A percentile compares a stretch with the other conserved stretches of the same genome.
Evolutionary conservation across 352 stramenopile species (phyloP).

Genomic region (Globisporangium spiculum): DNA sequence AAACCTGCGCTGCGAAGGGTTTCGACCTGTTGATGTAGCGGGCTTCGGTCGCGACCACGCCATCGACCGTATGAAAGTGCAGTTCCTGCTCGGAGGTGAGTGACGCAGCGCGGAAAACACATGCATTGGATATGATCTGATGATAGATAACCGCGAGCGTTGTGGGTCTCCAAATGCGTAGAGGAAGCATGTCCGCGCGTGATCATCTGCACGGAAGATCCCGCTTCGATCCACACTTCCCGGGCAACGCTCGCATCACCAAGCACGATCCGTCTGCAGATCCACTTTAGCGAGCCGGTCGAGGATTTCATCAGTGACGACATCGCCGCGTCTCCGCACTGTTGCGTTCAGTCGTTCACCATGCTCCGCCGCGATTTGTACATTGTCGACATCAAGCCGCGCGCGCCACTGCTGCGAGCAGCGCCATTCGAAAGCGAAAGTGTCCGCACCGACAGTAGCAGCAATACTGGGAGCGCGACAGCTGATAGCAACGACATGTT

Average conservation of each 20-base stretch:
- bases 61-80: constrained; percentile 68
- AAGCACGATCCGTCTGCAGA: constrained; percentile 28
- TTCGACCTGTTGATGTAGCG: constrained; percentile 40
- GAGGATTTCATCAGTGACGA: constrained; percentile 63
- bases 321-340: constrained; percentile 23
- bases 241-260: constrained; percentile 2
- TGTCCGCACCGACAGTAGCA: neutral
- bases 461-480: no score
- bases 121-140: no score
- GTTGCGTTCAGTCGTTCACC: constrained; percentile 31
- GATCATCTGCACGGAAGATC: constrained; percentile 16
- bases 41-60: constrained; percentile 36
- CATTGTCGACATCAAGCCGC: constrained; percentile 6
- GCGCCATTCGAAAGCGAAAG: neutral
- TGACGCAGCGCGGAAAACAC: neutral
- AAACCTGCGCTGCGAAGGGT: constrained; percentile 46
- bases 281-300: constrained; percentile 74
- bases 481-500: constrained; percentile 2
- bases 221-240: constrained; percentile 6
- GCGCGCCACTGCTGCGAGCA: neutral
- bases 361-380: constrained; percentile 50
- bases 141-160: no score
- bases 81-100: constrained; percentile 52
- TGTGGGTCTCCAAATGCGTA: neutral
- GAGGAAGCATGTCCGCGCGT: constrained; percentile 18